Evolutionary conservation across 441 rosid genomes (phyloP).

Genomic region (Melastoma candidum): DNA sequence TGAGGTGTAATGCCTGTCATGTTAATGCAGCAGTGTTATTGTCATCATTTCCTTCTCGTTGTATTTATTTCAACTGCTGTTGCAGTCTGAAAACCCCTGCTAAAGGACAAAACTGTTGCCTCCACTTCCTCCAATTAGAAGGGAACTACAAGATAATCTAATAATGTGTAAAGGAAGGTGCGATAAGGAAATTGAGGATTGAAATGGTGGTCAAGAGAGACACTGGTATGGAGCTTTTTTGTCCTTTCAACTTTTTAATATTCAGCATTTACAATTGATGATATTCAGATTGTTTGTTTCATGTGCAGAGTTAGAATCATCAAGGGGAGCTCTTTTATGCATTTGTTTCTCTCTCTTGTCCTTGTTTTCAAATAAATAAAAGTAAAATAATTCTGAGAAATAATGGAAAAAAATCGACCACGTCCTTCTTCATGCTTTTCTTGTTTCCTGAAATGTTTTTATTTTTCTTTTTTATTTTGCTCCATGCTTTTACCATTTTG

Average conservation of each 20-base stretch:
- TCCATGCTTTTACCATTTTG: conserved; percentile 42
- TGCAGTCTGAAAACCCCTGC: conserved; percentile 38
- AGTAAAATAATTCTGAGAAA: not conserved
- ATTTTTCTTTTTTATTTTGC: conserved; percentile 20
- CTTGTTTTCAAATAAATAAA: conserved; percentile 13
- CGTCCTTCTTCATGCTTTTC: not conserved
- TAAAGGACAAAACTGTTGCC: conserved; percentile 40
- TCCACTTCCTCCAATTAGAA: conserved; percentile 30
- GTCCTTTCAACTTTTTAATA: conserved; percentile 28
- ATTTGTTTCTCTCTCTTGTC: not conserved
- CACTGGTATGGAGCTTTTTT: conserved; percentile 50
- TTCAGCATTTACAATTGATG: conserved; percentile 22
- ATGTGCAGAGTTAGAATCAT: conserved; percentile 35
- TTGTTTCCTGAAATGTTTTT: no score
- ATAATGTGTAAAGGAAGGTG: conserved; percentile 12
- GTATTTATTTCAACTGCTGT: conserved; percentile 30
- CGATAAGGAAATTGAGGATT: conserved; percentile 9
- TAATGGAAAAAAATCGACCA: no score
- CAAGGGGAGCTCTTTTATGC: conserved; percentile 28
- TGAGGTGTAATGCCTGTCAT: not conserved
- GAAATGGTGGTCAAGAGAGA: conserved; percentile 8
- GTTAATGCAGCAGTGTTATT: conserved; percentile 1
- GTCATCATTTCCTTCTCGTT: conserved; percentile 8
- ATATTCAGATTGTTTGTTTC: conserved; percentile 57
- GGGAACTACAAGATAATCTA: conserved; percentile 9